Base-by-base conservation (phyloP, 768 basidiomycete species). In the Coprinopsis sp. region DNA sequence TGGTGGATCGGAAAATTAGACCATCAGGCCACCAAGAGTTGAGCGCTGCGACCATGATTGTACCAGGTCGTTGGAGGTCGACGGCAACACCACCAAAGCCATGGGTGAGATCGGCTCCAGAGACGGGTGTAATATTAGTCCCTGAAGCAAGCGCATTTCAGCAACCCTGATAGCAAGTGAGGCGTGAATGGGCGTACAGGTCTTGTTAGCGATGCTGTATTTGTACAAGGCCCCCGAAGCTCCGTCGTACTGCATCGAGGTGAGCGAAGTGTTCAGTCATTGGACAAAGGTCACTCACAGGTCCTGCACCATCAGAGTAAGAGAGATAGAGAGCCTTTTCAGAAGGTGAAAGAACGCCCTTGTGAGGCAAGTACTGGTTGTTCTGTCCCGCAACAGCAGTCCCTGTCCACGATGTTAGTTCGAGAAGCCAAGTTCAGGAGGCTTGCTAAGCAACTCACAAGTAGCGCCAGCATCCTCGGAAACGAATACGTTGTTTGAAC, bases 11-110 rank as follows among this genome's bases (percentile, higher is more conserved):
- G 66, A 72, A 83, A 13, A 83, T 81, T 50, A 81, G 79, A 13
- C 79, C 81, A 53, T 84, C 81, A 2, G 80, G 81, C 72, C 71
- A 78, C 78, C 79, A 81, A 16, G 72, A 75, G 54, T 80, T 81
- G 31, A 83, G 70, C 1, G 81, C 79, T 34, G 81, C 79, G 10
- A 82, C 81, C 82, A 84, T 82, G 53, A 84, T 60, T 10, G 78
- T 82, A 1, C 81, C 81, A 16, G 81, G 79, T 40, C 65, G 72
- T 52, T 81, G 78, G 10, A 74, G 52, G 52, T 85, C 82, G 37
- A 85, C 74, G 4, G 79, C 68, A 2, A 83, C 63, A 25, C 81
- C 81, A 34, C 80, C 79, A 49, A 82, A 82, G 4, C 82, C 79
- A 53, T 80, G 81, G 56, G 74, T 77, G 21, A 81, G 69, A 49